Base-by-base conservation (phyloP, 2,329 filamentous ascomycete genomes). In the Massarina eburnea region DNA sequence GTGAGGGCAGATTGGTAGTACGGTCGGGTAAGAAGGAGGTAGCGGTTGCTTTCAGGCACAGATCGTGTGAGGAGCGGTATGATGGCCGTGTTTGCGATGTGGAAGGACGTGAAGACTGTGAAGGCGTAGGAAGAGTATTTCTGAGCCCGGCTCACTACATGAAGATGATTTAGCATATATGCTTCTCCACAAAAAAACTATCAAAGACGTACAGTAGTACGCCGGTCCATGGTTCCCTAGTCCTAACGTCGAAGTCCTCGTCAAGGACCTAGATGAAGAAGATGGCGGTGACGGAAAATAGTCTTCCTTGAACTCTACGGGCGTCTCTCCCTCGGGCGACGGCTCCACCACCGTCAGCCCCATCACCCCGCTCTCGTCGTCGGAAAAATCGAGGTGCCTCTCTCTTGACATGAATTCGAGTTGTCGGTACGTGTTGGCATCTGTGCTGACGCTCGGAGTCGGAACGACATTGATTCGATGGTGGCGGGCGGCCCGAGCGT, bases 1-100 rank as follows among this genome's bases (percentile, higher is more conserved):
- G 89, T 75, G 2, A 86, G 80, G 1, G 59, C 45, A 18, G 89
- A 91, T 71, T 96, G 92, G 75, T 97, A 97, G 69, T 94, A 84
- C 39, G 95, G 91, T 50, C 92, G 84, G 21, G 91, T 91, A 69
- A 96, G 88, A 54, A 97, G 85, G 39, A 97, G 84, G 71, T 91
- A 95, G 39, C 84, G 84, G 66, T 96, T 91, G 49, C 88, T 88
- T 41, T 74, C 51, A 82, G 83, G 63, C 89, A 91, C 59, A 49
- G 73, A 63, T 47, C 57, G 55, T 39, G 64, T 57, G 41, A 60
- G 41, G 51, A 68, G 57, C 21, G 64, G 62, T 57, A 70, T 59
- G 51, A 69, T 46, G 45, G 66, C 54, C 45, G 54, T 88, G 83
- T 74, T 73, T 27, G 67, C 60, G 49, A 72, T 59, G 54, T 74